Percentiles rank a stretch among this genome's conserved stretches.
phyloP scores from a whole-genome alignment of 768 basidiomycete species.

The Tylopilus sp. region DNA sequence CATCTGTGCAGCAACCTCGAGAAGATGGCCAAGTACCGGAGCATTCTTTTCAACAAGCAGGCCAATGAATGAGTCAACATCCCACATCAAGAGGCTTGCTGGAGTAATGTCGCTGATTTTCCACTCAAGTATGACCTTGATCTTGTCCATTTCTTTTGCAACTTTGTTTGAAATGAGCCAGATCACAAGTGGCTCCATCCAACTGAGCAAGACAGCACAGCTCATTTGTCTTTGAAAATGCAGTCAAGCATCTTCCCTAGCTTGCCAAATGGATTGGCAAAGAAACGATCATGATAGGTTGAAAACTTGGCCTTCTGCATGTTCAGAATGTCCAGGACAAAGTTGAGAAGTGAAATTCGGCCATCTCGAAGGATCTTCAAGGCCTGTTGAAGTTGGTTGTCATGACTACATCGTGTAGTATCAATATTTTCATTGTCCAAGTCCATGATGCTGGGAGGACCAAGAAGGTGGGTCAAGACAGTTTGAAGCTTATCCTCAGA shows the following conservation, averaged over 20 bases:
- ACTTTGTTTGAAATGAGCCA: neutral
- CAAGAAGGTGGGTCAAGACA: too few relatives aligned
- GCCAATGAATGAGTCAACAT: neutral
- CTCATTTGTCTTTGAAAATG: neutral
- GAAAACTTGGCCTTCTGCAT: neutral
- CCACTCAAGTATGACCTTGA: neutral
- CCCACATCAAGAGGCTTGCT: neutral
- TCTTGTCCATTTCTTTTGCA: neutral
- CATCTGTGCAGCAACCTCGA: neutral
- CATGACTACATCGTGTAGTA: neutral
- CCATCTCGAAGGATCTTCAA: neutral
- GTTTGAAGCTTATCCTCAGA: too few relatives aligned
- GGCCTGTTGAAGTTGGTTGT: neutral
- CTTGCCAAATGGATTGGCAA: neutral
- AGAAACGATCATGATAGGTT: neutral
- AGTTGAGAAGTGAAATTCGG: neutral
- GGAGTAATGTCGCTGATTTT: neutral
- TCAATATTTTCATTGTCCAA: neutral
- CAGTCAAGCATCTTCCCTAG: too few relatives aligned
- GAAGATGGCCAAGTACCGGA: neutral
- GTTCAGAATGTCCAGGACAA: neutral
- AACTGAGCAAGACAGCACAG: neutral
- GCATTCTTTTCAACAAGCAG: neutral
- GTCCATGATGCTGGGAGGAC: neutral
- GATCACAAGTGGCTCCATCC: neutral